Percentiles rank a stretch among this genome's conserved stretches.
Conservation (phyloP, 2,329 filamentous ascomycete genomes). For the Colletotrichum theobromicola region DNA sequence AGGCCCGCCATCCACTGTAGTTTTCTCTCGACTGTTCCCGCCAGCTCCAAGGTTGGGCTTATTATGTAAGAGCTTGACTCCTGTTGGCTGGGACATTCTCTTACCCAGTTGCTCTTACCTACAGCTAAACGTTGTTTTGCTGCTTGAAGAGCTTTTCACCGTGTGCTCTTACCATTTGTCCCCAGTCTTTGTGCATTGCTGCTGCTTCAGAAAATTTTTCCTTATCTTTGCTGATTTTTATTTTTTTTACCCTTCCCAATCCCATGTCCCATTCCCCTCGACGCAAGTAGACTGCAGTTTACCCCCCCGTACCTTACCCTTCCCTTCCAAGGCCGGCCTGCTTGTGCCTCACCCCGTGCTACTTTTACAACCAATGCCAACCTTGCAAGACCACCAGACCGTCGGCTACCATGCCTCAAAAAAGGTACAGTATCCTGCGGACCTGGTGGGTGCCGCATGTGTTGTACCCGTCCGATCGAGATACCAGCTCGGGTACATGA, state of each 20-base stretch:
- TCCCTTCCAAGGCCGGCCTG: not conserved
- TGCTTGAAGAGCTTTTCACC: not conserved
- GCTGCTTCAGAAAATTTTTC: conserved; percentile 21
- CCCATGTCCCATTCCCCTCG: not conserved
- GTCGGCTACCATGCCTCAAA: not conserved
- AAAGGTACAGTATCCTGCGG: not conserved
- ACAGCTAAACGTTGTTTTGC: not conserved
- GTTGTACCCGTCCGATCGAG: not conserved
- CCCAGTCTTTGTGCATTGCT: conserved; percentile 11
- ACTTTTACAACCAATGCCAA: not conserved
- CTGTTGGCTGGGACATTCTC: conserved; percentile 14
- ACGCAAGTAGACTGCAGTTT: not conserved
- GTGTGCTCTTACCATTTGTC: conserved; percentile 8
- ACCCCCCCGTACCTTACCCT: not conserved
- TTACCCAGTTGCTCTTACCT: conserved; percentile 18
- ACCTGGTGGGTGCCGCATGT: not conserved
- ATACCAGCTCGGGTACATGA: not conserved
- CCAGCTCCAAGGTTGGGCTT: conserved; percentile 6
- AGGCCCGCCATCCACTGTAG: not conserved
- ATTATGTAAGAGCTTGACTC: conserved; percentile 22
- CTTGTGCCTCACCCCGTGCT: not conserved
- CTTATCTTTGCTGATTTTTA: conserved; percentile 19
- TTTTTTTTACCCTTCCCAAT: not conserved
- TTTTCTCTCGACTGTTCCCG: not conserved
- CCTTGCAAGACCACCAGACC: not conserved